phyloP scores from a whole-genome alignment of 352 stramenopile genomes.

The Phytophthora tubulina region DNA sequence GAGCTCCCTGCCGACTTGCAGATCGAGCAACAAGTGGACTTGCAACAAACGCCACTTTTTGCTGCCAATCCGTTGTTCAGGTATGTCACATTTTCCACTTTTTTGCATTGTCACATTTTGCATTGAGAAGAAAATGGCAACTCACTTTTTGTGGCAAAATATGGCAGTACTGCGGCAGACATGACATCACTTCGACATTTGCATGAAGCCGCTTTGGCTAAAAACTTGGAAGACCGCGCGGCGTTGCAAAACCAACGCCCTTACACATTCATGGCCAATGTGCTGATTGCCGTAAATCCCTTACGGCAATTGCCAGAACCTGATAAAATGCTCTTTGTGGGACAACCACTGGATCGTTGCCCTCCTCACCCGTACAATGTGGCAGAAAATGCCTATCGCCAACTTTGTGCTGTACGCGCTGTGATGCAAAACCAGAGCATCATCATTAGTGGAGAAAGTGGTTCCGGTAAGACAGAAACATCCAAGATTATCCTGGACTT shows the following conservation, averaged over 20 bases:
- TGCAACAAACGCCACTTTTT: conserved; percentile 62
- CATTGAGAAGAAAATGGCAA: conserved; percentile 2
- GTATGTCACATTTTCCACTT: conserved; percentile 28
- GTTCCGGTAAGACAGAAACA: conserved; percentile 96
- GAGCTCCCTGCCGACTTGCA: conserved; percentile 25
- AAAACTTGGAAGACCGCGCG: conserved; percentile 89
- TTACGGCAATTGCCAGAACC: conserved; percentile 77
- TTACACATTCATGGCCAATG: conserved; percentile 92
- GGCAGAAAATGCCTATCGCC: conserved; percentile 84
- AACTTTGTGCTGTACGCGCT: conserved; percentile 80
- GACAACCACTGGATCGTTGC: conserved; percentile 72
- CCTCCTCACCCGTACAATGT: conserved; percentile 89
- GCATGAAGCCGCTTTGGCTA: conserved; percentile 87
- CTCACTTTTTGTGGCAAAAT: conserved; percentile 3
- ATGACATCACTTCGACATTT: conserved; percentile 89
- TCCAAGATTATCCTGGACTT: conserved; percentile 95
- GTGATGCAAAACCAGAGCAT: conserved; percentile 95
- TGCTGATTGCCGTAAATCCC: conserved; percentile 88
- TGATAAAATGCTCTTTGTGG: conserved; percentile 76
- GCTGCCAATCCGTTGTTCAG: conserved; percentile 79
- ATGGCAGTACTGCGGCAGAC: conserved; percentile 65
- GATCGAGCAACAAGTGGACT: conserved; percentile 51
- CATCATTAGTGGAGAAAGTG: conserved; percentile 94
- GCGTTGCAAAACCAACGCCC: conserved; percentile 75
- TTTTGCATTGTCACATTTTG: conserved; percentile 27